Percentiles rank a stretch among this genome's conserved stretches.
phyloP scores from a whole-genome alignment of 176 grass and related monocot species.

The Metroxylon sagu region DNA sequence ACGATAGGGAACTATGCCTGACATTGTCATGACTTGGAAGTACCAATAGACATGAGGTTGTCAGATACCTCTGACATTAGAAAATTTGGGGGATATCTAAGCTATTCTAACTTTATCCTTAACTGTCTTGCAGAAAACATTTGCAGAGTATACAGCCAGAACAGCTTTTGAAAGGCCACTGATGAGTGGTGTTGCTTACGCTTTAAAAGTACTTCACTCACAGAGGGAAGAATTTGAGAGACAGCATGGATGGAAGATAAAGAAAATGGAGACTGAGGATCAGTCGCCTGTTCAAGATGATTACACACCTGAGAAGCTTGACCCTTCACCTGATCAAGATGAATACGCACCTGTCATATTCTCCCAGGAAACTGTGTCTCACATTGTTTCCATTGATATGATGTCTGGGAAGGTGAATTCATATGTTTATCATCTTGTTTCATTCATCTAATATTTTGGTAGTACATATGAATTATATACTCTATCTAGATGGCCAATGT shows the following conservation, averaged over 20 bases:
- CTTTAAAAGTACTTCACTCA: conserved; percentile 54
- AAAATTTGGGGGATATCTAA: too few relatives aligned
- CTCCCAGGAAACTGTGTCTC: conserved; percentile 76
- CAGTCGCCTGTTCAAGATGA: conserved; percentile 56
- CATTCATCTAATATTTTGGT: too few relatives aligned
- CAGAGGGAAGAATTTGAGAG: conserved; percentile 59
- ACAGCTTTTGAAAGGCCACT: conserved; percentile 79
- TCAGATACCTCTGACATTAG: too few relatives aligned
- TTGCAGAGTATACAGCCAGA: conserved; percentile 64
- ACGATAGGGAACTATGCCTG: too few relatives aligned
- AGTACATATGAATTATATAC: too few relatives aligned
- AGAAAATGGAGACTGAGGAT: conserved; percentile 67
- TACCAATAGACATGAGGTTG: too few relatives aligned
- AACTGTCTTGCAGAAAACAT: conserved; percentile 51
- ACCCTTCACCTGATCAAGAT: conserved; percentile 57
- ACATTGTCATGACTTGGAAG: too few relatives aligned
- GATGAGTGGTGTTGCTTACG: conserved; percentile 76
- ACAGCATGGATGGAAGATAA: conserved; percentile 65
- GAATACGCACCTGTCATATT: conserved; percentile 87
- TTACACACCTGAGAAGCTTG: conserved; percentile 55
- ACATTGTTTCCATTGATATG: conserved; percentile 82
- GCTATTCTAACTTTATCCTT: conserved; percentile 1
- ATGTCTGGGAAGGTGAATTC: conserved; percentile 70
- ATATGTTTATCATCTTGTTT: neutral
- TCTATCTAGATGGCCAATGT: too few relatives aligned